These are phyloP conservation scores for Pseudozyma flocculosa DNA, from an alignment of 1,284 basidiomycete genomes.

Conservation along the genomic window DNA sequence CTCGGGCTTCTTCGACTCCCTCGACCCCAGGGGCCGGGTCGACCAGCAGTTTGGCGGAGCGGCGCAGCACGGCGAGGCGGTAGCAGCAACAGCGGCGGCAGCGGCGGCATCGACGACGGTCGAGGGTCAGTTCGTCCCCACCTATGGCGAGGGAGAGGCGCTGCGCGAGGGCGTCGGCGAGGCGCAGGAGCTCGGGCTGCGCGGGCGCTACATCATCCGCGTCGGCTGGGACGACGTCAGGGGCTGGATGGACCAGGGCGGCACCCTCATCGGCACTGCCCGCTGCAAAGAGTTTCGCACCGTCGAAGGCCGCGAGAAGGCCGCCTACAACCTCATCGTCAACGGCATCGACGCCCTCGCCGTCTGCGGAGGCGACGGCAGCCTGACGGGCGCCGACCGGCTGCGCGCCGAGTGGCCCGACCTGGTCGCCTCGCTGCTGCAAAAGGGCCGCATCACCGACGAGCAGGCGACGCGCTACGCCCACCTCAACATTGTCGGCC, in stretches of 20 bases:
- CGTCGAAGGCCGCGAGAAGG: conserved; percentile 78
- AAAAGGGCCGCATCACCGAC: conserved; percentile 71
- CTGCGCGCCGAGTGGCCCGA: conserved; percentile 91
- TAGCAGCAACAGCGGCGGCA: too few relatives aligned
- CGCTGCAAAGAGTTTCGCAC: conserved; percentile 86
- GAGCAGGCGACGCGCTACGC: conserved; percentile 72
- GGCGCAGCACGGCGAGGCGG: conserved; percentile 1
- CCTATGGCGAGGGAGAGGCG: conserved; percentile 87
- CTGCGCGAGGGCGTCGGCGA: conserved; percentile 90
- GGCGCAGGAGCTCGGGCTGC: conserved; percentile 63
- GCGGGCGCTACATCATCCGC: conserved; percentile 88
- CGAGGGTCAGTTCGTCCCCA: conserved; percentile 64
- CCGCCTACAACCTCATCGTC: conserved; percentile 86
- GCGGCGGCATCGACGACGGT: too few relatives aligned
- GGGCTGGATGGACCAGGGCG: conserved; percentile 83
- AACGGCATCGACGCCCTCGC: conserved; percentile 96
- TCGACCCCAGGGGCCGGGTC: background rate
- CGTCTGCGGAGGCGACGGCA: conserved; percentile 95
- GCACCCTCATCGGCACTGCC: conserved; percentile 93
- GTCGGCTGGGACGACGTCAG: conserved; percentile 98
- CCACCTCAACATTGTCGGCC: conserved; percentile 91
- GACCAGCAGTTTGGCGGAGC: background rate
- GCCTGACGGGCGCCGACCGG: conserved; percentile 90
- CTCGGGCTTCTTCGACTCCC: conserved; percentile 22
- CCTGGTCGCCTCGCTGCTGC: conserved; percentile 71